Conservation (phyloP, 2,329 filamentous ascomycete genomes). For the Pseudocercospora pini-densiflorae region DNA sequence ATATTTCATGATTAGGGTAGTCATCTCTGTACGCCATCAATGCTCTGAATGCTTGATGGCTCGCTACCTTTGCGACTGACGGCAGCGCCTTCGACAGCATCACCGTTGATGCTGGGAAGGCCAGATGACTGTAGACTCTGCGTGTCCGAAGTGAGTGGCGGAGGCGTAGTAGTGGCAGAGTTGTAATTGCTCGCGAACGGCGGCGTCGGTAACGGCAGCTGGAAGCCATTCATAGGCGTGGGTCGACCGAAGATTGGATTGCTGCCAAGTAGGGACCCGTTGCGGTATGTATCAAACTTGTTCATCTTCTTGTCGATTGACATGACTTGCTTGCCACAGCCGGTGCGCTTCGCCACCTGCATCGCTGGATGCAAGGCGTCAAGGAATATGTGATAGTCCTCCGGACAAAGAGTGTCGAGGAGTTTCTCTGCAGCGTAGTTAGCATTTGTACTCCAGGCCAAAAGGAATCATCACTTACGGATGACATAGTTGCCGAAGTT, state of each 20-base stretch:
- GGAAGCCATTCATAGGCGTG: conserved; percentile 13
- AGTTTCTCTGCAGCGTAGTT: conserved; percentile 70
- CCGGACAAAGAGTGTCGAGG: conserved; percentile 53
- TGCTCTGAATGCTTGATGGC: conserved; percentile 22
- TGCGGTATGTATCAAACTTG: conserved; percentile 41
- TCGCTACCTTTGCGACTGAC: conserved; percentile 36
- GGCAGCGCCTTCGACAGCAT: conserved; percentile 41
- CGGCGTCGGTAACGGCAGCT: conserved; percentile 17
- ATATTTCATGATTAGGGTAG: conserved; percentile 9
- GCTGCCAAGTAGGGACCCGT: conserved; percentile 16
- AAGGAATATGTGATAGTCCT: conserved; percentile 50
- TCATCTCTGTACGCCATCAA: conserved; percentile 24
- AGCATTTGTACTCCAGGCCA: not conserved
- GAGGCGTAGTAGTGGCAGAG: conserved; percentile 36
- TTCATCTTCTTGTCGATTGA: conserved; percentile 57
- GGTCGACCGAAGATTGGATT: conserved; percentile 9
- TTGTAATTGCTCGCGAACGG: conserved; percentile 33
- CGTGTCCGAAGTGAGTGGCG: conserved; percentile 35
- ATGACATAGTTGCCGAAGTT: conserved; percentile 96
- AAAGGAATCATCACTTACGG: conserved; percentile 67
- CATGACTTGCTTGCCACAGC: conserved; percentile 50
- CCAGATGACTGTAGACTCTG: conserved; percentile 36
- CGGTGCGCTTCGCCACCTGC: conserved; percentile 48
- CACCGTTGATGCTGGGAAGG: conserved; percentile 39
- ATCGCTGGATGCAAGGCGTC: conserved; percentile 51